phyloP scores from a whole-genome alignment of 768 basidiomycete genomes.

The Boletus rubroflammeus region DNA sequence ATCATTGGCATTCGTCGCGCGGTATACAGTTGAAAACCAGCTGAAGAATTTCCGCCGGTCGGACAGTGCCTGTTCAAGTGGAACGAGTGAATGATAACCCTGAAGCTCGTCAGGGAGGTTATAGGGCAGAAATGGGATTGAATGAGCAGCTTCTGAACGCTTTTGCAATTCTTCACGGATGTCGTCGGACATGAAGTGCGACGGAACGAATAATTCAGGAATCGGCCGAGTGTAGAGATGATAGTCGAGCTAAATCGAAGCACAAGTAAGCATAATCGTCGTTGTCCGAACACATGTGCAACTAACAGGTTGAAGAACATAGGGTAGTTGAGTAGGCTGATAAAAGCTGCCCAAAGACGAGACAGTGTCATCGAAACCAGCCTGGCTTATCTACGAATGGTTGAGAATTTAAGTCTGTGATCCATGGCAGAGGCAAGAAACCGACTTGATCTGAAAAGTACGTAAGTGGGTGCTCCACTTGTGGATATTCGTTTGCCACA shows the following conservation, averaged over 20 bases:
- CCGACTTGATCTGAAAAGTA: conserved; percentile 23
- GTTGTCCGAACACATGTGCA: neutral
- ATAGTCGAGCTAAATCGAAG: conserved; percentile 68
- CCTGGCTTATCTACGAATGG: conserved; percentile 13
- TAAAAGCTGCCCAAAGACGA: conserved; percentile 36
- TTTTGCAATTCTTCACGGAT: conserved; percentile 57
- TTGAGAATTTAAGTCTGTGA: neutral
- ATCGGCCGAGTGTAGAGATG: conserved; percentile 83
- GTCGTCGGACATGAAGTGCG: conserved; percentile 85
- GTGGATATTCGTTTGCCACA: conserved; percentile 20
- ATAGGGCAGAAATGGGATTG: conserved; percentile 40
- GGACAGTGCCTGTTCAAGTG: conserved; percentile 56
- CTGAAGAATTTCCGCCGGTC: conserved; percentile 74
- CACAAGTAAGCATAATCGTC: neutral
- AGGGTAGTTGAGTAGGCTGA: conserved; percentile 40
- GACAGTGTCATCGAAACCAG: conserved; percentile 31
- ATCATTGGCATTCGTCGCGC: conserved; percentile 73
- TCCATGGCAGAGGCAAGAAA: conserved; percentile 3
- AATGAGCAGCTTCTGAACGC: conserved; percentile 43
- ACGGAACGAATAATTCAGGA: conserved; percentile 49
- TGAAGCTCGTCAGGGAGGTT: conserved; percentile 83
- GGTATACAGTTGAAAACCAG: conserved; percentile 82
- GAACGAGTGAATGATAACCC: conserved; percentile 84
- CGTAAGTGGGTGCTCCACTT: conserved; percentile 15
- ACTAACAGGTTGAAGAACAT: conserved; percentile 67